These are phyloP conservation scores for Wilcoxina mikolae DNA, from an alignment of 495 filamentous ascomycete species.

Conservation along the genomic window DNA sequence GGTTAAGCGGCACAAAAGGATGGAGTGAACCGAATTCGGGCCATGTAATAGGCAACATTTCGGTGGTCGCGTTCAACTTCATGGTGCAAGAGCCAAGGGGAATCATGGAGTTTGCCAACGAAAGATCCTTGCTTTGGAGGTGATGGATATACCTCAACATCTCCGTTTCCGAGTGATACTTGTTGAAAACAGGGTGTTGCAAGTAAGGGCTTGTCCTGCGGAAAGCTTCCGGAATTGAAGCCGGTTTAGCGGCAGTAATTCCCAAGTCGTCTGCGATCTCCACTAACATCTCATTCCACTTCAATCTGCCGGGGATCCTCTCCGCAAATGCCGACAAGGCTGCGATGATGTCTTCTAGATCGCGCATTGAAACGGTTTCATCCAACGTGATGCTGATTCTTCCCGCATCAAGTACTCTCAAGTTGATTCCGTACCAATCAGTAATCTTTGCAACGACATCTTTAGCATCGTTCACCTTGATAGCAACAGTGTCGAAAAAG, in stretches of 20 bases:
- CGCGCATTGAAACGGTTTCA: conserved; percentile 50
- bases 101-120: conserved; percentile 95
- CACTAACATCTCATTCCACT: conserved; percentile 29
- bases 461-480: conserved; percentile 34
- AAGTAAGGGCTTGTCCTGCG: conserved; percentile 63
- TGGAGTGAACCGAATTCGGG: conserved; percentile 77
- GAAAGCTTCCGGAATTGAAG: conserved; percentile 43
- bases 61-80: conserved; percentile 94
- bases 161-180: conserved; percentile 91
- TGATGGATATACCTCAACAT: conserved; percentile 89
- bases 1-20: conserved; percentile 53
- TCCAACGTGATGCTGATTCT: conserved; percentile 57
- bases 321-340: conserved; percentile 26
- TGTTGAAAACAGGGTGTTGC: conserved; percentile 92
- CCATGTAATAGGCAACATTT: conserved; percentile 82
- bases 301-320: conserved; percentile 18
- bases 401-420: conserved; percentile 45
- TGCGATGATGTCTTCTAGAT: conserved; percentile 44
- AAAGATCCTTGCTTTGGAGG: conserved; percentile 89
- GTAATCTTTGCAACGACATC: conserved; percentile 40
- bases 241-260: conserved; percentile 25
- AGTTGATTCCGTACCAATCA: conserved; percentile 42
- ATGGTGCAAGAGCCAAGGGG: conserved; percentile 98
- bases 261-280: conserved; percentile 35
- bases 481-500: conserved; percentile 70